Percentiles rank a stretch among this genome's conserved stretches.
Evolutionary conservation across 306 rosid genomes (phyloP).

Genomic region (Cucumis sativus): Cucumber_9930_V3 NC_026659.2:2756501-2757000

Average conservation of each 20-base stretch:
- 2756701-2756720: neutral
- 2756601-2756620: neutral
- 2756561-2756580: neutral
- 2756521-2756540: no score
- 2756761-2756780: conserved; percentile 39
- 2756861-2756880: conserved; percentile 55
- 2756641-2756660: neutral
- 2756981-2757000: conserved; percentile 77
- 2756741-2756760: conserved; percentile 50
- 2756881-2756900: conserved; percentile 66
- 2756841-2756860: conserved; percentile 76
- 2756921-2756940: conserved; percentile 57
- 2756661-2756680: neutral
- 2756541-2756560: neutral
- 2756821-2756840: conserved; percentile 70
- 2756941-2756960: conserved; percentile 60
- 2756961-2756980: conserved; percentile 95
- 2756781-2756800: conserved; percentile 55
- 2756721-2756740: conserved; percentile 51
- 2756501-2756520: no score
- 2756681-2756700: neutral
- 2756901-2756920: conserved; percentile 71
- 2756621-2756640: neutral
- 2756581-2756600: neutral
- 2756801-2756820: conserved; percentile 67